Evolutionary conservation across 2,329 filamentous ascomycete genomes (phyloP).

Genomic region (Dothiorella sarmentorum): DNA sequence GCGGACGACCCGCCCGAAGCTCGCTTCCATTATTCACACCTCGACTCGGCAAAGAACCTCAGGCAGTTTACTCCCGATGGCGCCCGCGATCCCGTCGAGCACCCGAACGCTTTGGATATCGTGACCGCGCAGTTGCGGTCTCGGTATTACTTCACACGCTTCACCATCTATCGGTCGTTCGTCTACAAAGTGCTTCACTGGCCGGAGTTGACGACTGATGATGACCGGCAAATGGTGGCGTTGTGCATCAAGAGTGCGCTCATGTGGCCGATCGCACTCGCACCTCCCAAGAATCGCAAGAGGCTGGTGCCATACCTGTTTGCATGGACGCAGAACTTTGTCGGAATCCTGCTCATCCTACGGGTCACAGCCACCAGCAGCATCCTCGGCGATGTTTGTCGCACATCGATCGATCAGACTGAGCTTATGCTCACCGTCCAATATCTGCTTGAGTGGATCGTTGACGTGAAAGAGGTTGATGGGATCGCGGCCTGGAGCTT

Average conservation of each 20-base stretch:
- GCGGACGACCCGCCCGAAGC: constrained; percentile 50
- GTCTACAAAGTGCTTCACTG: constrained; percentile 38
- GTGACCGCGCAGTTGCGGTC: constrained; percentile 22
- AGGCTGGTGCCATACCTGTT: constrained; percentile 57
- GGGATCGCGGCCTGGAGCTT: constrained; percentile 56
- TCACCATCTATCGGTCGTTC: constrained; percentile 23
- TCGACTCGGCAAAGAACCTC: neutral
- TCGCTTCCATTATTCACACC: constrained; percentile 22
- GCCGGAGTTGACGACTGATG: constrained; percentile 51
- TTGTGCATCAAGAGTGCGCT: constrained; percentile 57
- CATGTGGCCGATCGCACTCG: constrained; percentile 59
- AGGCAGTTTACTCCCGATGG: neutral
- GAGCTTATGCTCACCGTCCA: constrained; percentile 52
- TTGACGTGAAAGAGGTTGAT: constrained; percentile 55
- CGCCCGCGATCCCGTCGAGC: neutral
- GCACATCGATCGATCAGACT: constrained; percentile 44
- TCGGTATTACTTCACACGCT: constrained; percentile 23
- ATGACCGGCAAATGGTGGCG: constrained; percentile 55
- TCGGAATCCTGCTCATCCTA: constrained; percentile 56
- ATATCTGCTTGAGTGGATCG: constrained; percentile 58
- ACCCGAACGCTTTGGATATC: neutral
- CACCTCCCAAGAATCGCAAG: constrained; percentile 56
- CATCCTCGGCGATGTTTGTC: constrained; percentile 50
- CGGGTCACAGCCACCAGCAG: constrained; percentile 53
- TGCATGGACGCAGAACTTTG: constrained; percentile 61